A percentile compares a stretch with the other conserved stretches of the same genome.
These are phyloP conservation scores for Cryphonectria parasitica DNA, from an alignment of 2,329 filamentous ascomycete species.

Conservation along the genomic window DNA sequence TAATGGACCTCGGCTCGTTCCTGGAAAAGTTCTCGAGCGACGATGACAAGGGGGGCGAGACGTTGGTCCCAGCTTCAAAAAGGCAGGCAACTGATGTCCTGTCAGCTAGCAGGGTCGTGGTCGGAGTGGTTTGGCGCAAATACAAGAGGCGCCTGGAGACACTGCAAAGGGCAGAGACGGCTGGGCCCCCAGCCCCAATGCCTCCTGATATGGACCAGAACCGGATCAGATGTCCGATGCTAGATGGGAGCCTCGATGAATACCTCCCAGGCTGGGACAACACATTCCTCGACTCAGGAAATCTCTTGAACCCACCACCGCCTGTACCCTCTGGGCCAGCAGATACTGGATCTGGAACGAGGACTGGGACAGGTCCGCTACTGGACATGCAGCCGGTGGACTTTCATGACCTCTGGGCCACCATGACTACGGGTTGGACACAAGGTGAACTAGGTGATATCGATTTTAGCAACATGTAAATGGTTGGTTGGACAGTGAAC, in stretches of 20 bases:
- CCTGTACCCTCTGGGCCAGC: constrained; percentile 21
- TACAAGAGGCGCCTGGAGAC: constrained; percentile 47
- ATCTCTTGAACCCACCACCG: background rate
- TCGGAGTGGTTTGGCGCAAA: constrained; percentile 51
- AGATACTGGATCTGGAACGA: constrained; percentile 11
- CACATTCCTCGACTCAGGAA: constrained; percentile 32
- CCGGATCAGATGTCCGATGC: constrained; percentile 50
- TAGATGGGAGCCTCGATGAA: constrained; percentile 53
- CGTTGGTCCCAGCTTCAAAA: constrained; percentile 30
- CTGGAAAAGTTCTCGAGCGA: constrained; percentile 41
- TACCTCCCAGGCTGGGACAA: constrained; percentile 53
- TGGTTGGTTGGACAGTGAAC: background rate
- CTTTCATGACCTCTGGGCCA: constrained; percentile 52
- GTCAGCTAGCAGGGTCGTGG: constrained; percentile 50
- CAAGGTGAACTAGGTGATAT: constrained; percentile 16
- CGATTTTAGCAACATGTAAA: constrained; percentile 10
- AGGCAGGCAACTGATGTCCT: constrained; percentile 43
- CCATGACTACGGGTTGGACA: constrained; percentile 53
- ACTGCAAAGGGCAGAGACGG: constrained; percentile 32
- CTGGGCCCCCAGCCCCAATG: constrained; percentile 17
- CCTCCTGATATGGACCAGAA: constrained; percentile 31
- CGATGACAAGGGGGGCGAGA: constrained; percentile 14
- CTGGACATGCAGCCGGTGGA: constrained; percentile 32
- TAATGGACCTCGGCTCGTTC: constrained; percentile 46
- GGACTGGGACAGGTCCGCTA: constrained; percentile 11